A percentile compares a stretch with the other conserved stretches of the same genome.
Conservation (phyloP, 164 flowering plant species). For the Kalanchoe fedtschenkoi region DNA sequence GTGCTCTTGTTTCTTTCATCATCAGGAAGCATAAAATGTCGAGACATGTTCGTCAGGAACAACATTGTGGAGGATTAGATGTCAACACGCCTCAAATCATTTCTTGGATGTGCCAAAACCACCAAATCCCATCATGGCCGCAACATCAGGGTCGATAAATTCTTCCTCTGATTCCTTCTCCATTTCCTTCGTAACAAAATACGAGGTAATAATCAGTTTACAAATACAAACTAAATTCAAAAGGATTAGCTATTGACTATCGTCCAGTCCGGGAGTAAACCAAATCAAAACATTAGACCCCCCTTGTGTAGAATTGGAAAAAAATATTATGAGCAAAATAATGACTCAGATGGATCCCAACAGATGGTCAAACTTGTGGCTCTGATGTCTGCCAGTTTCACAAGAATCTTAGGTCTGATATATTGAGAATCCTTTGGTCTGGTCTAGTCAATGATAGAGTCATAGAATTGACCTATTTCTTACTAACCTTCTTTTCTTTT, state of each 20-base stretch:
- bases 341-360: conserved; percentile 7
- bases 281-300: not conserved
- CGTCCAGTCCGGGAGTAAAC: not conserved
- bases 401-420: not conserved
- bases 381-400: too few relatives aligned
- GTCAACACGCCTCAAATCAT: conserved; percentile 14
- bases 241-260: not conserved
- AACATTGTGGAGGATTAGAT: too few relatives aligned
- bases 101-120: conserved; percentile 76
- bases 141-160: conserved; percentile 75
- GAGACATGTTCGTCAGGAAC: too few relatives aligned
- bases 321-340: too few relatives aligned
- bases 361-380: not conserved
- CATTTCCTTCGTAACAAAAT: conserved; percentile 23
- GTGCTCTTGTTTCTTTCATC: too few relatives aligned
- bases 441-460: conserved; percentile 22
- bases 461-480: not conserved
- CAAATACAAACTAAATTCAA: conserved; percentile 6
- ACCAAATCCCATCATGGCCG: conserved; percentile 97
- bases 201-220: conserved; percentile 9
- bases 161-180: conserved; percentile 73
- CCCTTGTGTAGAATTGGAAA: too few relatives aligned
- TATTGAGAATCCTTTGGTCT: not conserved
- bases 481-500: conserved; percentile 89
- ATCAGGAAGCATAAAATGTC: too few relatives aligned